These are phyloP conservation scores for Daldinia loculata DNA, from an alignment of 495 filamentous ascomycete species.

Conservation along the genomic window DNA sequence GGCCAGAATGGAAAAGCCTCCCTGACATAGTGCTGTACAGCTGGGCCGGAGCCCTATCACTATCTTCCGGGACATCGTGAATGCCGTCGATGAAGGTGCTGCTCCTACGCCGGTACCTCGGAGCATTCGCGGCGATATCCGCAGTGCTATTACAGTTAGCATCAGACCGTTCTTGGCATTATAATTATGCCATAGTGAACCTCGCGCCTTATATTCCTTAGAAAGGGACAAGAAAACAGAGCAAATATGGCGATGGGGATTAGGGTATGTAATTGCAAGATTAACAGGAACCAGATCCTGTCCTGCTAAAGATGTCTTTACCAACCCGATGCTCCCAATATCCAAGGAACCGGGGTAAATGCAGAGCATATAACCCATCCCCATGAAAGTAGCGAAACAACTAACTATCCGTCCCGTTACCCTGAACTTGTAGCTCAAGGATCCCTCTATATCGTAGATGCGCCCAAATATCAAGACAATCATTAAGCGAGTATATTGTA, in stretches of 20 bases:
- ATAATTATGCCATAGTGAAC: constrained; percentile 24
- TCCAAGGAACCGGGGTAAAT: neutral
- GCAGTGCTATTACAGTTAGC: constrained; percentile 67
- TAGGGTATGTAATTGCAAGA: neutral
- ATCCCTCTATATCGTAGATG: neutral
- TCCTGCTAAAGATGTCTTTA: neutral
- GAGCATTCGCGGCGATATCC: constrained; percentile 86
- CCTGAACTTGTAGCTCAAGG: constrained; percentile 4
- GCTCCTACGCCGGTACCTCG: constrained; percentile 82
- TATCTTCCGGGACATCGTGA: constrained; percentile 87
- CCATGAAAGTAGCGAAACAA: neutral
- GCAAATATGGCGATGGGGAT: no score
- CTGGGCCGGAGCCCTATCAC: constrained; percentile 91
- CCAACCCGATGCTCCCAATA: neutral
- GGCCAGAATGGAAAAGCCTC: constrained; percentile 93
- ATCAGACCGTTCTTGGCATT: constrained; percentile 20
- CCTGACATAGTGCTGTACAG: constrained; percentile 98
- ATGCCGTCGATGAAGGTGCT: constrained; percentile 98
- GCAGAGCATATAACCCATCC: neutral
- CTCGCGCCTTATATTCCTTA: constrained; percentile 6
- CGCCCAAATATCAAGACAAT: constrained; percentile 25
- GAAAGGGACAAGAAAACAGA: neutral
- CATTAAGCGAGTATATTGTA: constrained; percentile 35
- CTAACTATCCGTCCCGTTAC: constrained; percentile 5
- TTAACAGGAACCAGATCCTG: neutral